These are phyloP conservation scores for Andalucia godoyi DNA, from an alignment of 78 protist species.

Conservation along the genomic window DNA sequence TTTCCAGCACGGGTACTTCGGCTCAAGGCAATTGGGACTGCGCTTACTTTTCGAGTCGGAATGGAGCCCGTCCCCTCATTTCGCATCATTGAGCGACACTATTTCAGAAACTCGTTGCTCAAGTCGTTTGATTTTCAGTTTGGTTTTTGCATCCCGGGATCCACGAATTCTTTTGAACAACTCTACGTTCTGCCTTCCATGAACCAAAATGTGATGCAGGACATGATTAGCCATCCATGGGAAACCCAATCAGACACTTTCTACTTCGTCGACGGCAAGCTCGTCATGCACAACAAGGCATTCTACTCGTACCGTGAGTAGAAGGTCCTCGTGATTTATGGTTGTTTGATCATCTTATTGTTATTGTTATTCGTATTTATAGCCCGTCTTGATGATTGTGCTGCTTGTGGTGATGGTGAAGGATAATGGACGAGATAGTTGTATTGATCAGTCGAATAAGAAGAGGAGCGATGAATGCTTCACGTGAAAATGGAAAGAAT, in stretches of 20 bases:
- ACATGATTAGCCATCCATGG: constrained; percentile 31
- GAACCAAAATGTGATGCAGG: neutral
- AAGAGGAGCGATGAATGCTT: too few species aligned
- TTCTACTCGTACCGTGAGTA: constrained; percentile 21
- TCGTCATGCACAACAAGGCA: constrained; percentile 79
- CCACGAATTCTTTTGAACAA: constrained; percentile 49
- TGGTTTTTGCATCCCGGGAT: constrained; percentile 69
- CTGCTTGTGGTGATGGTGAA: too few species aligned
- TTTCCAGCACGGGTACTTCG: constrained; percentile 23
- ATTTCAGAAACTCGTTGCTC: constrained; percentile 46
- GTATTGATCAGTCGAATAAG: too few species aligned
- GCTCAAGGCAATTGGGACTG: constrained; percentile 25
- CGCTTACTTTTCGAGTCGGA: constrained; percentile 53
- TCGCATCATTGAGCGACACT: constrained; percentile 78
- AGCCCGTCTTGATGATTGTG: too few species aligned
- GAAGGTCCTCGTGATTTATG: too few species aligned
- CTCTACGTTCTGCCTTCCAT: constrained; percentile 46
- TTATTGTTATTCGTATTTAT: too few species aligned
- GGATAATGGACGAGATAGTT: too few species aligned
- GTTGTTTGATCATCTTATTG: too few species aligned
- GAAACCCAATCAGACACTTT: constrained; percentile 56
- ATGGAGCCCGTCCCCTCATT: constrained; percentile 34
- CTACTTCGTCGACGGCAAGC: constrained; percentile 53
- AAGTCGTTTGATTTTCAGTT: constrained; percentile 59
- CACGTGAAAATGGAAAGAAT: too few species aligned